Evolutionary conservation across 805 yeast species (phyloP), one percentile per base, ranked within the genome.

Genomic region (Hanseniaspora occidentalis): DNA sequence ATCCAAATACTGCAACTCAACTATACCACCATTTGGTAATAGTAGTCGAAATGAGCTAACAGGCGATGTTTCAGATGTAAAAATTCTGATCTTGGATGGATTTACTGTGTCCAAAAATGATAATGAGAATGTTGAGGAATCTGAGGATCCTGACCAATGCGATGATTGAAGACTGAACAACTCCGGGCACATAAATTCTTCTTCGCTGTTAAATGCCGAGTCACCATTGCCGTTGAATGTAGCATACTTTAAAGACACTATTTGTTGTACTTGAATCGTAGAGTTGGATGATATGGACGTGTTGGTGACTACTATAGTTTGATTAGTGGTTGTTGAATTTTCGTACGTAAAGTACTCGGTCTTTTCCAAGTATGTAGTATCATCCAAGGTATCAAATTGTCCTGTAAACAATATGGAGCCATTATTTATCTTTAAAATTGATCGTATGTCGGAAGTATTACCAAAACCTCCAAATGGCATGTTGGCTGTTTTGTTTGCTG

Each of bases 1-100:
- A 53, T 89, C 89, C 18, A 82, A 64, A 52, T 86, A 92, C 0
- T 94, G 76, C 47, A 92, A 58, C 56, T 92, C 92, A 95, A 92
- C 83, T 45, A 89, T 89, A 47, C 96, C 84, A 48, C 78, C 71
- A 10, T 86, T 70, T 1, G 96, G 96, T 40, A 70, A 61, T 31
- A 80, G 63, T 6, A 92, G 64, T 51, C 96, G 70, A 56, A 88
- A 92, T 6, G 69, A 44, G 37, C 77, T 67, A 5, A 77, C 70
- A 39, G 69, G 59, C 27, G 63, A 65, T 8, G 64, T 61, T 5
- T 55, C 55, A 0, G 89, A 75, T 46, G 84, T 77, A 56, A 74
- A 82, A 3, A 92, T 53, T 40, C 96, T 64, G 11, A 84, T 65
- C 48, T 82, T 81, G 0, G 89, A 71, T 1, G 96, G 94, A 4